Conservation (phyloP, 164 flowering plant genomes). For the Cinnamomum micranthum region DNA sequence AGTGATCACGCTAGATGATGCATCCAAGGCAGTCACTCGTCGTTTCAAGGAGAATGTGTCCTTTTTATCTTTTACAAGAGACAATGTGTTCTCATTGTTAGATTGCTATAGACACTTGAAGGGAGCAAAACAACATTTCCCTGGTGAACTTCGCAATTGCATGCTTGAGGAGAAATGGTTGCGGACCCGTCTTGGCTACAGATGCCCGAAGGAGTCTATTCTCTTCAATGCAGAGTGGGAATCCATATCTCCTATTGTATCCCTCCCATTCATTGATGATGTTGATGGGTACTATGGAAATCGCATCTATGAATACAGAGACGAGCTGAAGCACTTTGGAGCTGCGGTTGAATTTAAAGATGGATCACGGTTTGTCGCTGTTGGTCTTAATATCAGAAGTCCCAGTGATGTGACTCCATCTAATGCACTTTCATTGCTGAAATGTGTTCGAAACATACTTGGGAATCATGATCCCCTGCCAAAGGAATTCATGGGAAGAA, state of each 20-base stretch:
- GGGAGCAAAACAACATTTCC: constrained; percentile 11
- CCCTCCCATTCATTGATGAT: constrained; percentile 26
- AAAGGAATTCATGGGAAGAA: constrained; percentile 18
- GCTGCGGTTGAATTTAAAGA: constrained; percentile 16
- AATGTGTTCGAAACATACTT: constrained; percentile 9
- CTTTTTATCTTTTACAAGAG: constrained; percentile 21
- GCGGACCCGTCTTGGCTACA: constrained; percentile 44
- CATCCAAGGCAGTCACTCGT: constrained; percentile 32
- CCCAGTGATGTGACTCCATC: constrained; percentile 10
- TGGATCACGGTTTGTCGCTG: constrained; percentile 21
- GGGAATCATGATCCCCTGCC: constrained; percentile 15
- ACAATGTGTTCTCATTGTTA: constrained; percentile 36
- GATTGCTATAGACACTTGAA: constrained; percentile 37
- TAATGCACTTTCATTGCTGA: constrained; percentile 11
- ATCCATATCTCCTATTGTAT: constrained; percentile 13
- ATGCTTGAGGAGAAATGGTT: constrained; percentile 48
- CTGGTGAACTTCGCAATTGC: constrained; percentile 28
- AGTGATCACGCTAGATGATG: constrained; percentile 43
- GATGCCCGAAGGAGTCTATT: constrained; percentile 43
- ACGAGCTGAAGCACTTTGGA: constrained; percentile 25
- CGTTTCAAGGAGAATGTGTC: constrained; percentile 35
- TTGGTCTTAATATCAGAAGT: constrained; percentile 5
- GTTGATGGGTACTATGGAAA: constrained; percentile 12
- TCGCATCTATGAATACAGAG: constrained; percentile 12
- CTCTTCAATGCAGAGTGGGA: constrained; percentile 27